A percentile compares a stretch with the other conserved stretches of the same genome.
phyloP scores from a whole-genome alignment of 495 filamentous ascomycete genomes.

The Rhypophila decipiens region DNA sequence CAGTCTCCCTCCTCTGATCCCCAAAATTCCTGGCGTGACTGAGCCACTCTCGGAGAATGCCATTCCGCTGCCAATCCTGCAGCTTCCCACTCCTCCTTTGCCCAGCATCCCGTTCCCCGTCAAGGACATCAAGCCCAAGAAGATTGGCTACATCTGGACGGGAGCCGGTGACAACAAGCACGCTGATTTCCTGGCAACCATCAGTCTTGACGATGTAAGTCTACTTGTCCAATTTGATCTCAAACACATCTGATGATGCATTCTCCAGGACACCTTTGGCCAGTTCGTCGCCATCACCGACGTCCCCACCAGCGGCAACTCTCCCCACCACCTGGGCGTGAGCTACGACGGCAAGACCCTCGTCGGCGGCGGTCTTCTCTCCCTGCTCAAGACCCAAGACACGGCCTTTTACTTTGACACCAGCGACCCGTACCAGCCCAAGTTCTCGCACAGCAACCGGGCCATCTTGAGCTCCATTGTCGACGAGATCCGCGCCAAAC shows the following conservation, averaged over 20 bases:
- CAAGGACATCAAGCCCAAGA: constrained; percentile 56
- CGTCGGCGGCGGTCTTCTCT: constrained; percentile 54
- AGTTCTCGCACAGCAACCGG: constrained; percentile 54
- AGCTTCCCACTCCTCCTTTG: constrained; percentile 51
- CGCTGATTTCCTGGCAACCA: constrained; percentile 55
- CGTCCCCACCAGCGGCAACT: constrained; percentile 55
- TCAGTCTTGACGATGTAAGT: constrained; percentile 52
- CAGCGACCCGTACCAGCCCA: constrained; percentile 50
- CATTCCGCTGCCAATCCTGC: constrained; percentile 50
- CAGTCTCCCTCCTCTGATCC: constrained; percentile 50
- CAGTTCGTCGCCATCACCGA: constrained; percentile 53
- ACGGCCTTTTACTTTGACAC: constrained; percentile 60
- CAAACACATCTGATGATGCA: neutral
- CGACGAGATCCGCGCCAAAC: constrained; percentile 59
- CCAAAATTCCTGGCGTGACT: constrained; percentile 51
- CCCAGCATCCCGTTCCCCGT: constrained; percentile 47
- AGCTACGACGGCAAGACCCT: constrained; percentile 55
- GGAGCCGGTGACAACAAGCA: constrained; percentile 54
- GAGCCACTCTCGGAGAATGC: constrained; percentile 42
- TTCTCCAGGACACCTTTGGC: constrained; percentile 49
- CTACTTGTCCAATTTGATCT: too few species aligned
- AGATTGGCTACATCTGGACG: constrained; percentile 62
- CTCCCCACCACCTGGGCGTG: constrained; percentile 54
- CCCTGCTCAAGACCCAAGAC: constrained; percentile 56
- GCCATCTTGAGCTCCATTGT: constrained; percentile 51